phyloP scores from a whole-genome alignment of 306 rosid genomes.

The Senna siamea region DNA sequence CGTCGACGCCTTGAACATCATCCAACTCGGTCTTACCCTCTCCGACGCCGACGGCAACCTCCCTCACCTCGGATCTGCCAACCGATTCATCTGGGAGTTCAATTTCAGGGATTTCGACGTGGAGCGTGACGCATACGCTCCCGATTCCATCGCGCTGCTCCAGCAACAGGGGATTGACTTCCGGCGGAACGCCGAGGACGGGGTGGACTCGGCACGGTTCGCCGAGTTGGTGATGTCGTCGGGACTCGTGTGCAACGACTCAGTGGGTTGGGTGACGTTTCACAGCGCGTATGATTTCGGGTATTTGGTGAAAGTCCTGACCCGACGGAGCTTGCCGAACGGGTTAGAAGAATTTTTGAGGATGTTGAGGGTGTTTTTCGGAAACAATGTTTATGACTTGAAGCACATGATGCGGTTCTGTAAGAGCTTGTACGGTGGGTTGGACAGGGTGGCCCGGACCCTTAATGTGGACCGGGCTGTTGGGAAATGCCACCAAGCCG shows the following conservation, averaged over 20 bases:
- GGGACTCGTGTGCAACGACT: slow-evolving; percentile 60
- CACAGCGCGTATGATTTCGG: slow-evolving; percentile 82
- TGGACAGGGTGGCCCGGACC: slow-evolving; percentile 70
- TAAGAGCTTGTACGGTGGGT: slow-evolving; percentile 58
- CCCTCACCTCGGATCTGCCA: slow-evolving; percentile 53
- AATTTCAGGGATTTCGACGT: slow-evolving; percentile 71
- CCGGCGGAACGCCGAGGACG: slow-evolving; percentile 47
- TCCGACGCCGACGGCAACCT: slow-evolving; percentile 69
- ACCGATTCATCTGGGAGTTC: slow-evolving; percentile 72
- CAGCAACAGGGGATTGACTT: slow-evolving; percentile 74
- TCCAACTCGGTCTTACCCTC: slow-evolving; percentile 80
- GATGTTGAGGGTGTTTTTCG: slow-evolving; percentile 52
- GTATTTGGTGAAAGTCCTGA: slow-evolving; percentile 66
- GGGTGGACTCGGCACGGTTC: slow-evolving; percentile 51
- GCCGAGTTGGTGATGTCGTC: slow-evolving; percentile 65
- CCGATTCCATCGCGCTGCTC: slow-evolving; percentile 63
- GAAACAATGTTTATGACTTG: slow-evolving; percentile 62
- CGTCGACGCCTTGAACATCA: slow-evolving; percentile 78
- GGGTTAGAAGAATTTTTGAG: slow-evolving; percentile 52
- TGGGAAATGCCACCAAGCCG: slow-evolving; percentile 88
- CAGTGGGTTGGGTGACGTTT: slow-evolving; percentile 73
- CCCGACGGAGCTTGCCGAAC: slow-evolving; percentile 43
- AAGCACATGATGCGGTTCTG: slow-evolving; percentile 81
- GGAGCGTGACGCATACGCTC: slow-evolving; percentile 57
- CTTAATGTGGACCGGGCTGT: slow-evolving; percentile 70